Evolutionary conservation across 2,329 filamentous ascomycete species (phyloP), one percentile per base, ranked within the genome.

Genomic region (Ceratocystis diversiconidia): DNA sequence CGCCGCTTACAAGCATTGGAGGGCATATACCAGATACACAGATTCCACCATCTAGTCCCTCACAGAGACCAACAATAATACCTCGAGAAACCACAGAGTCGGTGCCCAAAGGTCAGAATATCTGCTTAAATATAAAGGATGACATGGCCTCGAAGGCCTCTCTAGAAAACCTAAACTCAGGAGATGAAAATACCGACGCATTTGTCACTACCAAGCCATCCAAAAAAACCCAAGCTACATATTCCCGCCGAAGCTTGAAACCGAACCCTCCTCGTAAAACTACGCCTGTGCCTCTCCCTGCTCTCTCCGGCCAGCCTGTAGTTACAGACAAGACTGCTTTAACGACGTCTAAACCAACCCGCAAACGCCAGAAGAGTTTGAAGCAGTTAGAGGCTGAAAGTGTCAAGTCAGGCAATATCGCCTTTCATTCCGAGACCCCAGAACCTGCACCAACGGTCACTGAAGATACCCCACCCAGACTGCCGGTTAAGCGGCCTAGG

Each of bases 11-110:
- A 3, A 62, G 50, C 48, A 43, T 61, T 4, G 43, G 41, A 7
- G 65, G 52, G 6, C 28, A 59, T 57, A 63, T 67, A 32, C 66
- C 66, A 19, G 63, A 67, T 59, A 67, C 66, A 12, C 63, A 65
- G 48, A 36, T 67, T 8, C 52, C 61, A 25, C 19, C 55, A 6
- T 59, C 28, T 3, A 59, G 55, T 12, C 55, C 55, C 7, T n/a
- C 28, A 19, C 25, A n/a, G 7, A 5, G 15, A 59, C 17, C 12
- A 28, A n/a, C 30, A n/a, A 59, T 17, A 8, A 10, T 36, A 17
- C 30, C 55, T 32, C 5, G 7, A 59, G 55, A 59, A 36, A 59
- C 8, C 28, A 19, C 8, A 2, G n/a, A 59, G 28, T n/a, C 55
- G 19, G 4, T n/a, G 22, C n/a, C 55, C 3, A 10, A n/a, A n/a